phyloP scores from a whole-genome alignment of 345 rosid genomes.

The Gossypium anomalum region DNA sequence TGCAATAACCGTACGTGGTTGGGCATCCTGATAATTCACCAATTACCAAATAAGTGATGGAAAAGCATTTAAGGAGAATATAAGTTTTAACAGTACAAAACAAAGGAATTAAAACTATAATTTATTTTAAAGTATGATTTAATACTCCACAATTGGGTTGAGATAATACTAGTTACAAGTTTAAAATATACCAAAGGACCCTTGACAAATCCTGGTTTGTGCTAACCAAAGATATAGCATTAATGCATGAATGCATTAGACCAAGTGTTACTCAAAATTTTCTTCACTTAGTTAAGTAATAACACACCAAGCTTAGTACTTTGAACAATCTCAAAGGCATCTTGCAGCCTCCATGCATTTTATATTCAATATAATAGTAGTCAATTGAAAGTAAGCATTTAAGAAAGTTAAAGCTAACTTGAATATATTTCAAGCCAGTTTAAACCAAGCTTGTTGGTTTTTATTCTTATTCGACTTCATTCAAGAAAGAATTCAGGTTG shows the following conservation, averaged over 20 bases:
- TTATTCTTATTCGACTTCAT: background rate
- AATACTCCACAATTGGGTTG: background rate
- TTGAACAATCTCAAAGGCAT: background rate
- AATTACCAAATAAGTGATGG: constrained; percentile 13
- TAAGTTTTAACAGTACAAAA: background rate
- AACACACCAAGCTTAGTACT: background rate
- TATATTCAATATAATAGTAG: background rate
- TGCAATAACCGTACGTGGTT: constrained; percentile 66
- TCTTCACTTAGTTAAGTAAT: background rate
- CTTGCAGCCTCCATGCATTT: background rate
- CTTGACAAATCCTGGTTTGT: background rate
- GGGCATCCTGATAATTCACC: constrained; percentile 64
- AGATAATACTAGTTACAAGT: background rate
- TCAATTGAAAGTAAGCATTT: background rate
- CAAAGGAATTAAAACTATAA: background rate
- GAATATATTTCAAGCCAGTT: constrained; percentile 1
- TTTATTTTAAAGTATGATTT: background rate
- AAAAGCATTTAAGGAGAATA: background rate
- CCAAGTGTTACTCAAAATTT: background rate
- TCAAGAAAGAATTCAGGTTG: background rate
- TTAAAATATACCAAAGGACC: background rate
- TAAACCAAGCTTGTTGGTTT: background rate
- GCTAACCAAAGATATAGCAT: background rate
- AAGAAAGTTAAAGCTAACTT: background rate
- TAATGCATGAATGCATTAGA: background rate